Percentiles rank a stretch among this genome's conserved stretches.
These are phyloP conservation scores for Pythium vanterpoolii DNA, from an alignment of 352 stramenopile species.

Conservation along the genomic window DNA sequence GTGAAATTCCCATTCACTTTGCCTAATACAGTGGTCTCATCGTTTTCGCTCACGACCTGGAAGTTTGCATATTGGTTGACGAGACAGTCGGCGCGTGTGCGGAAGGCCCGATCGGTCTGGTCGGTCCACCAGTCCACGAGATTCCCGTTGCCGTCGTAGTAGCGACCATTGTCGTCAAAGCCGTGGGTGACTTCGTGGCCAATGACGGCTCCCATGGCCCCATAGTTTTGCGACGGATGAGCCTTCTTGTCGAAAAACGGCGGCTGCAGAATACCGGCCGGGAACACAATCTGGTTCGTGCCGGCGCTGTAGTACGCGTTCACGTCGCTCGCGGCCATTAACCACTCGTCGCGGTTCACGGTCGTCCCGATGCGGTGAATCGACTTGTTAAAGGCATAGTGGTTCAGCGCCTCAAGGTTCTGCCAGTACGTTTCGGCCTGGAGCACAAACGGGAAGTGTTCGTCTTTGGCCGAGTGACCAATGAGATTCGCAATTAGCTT, in stretches of 20 bases:
- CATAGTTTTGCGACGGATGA: constrained; percentile 91
- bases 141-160: constrained; percentile 88
- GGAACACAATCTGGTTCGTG: constrained; percentile 94
- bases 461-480: constrained; percentile 39
- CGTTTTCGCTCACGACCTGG: constrained; percentile 34
- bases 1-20: constrained; percentile 79
- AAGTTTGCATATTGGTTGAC: constrained; percentile 62
- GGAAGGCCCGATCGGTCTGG: constrained; percentile 77
- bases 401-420: constrained; percentile 49
- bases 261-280: constrained; percentile 93
- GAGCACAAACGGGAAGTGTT: constrained; percentile 63
- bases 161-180: constrained; percentile 92
- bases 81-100: constrained; percentile 50
- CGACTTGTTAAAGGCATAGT: constrained; percentile 42
- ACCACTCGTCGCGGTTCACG: constrained; percentile 75
- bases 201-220: constrained; percentile 91
- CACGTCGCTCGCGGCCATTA: constrained; percentile 91
- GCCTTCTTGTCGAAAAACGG: constrained; percentile 89
- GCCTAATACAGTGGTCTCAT: constrained; percentile 44
- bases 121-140: constrained; percentile 93
- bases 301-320: constrained; percentile 87
- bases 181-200: constrained; percentile 96
- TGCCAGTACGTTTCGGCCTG: constrained; percentile 28
- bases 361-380: constrained; percentile 33
- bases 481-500: constrained; percentile 69